Evolutionary conservation across 345 rosid genomes (phyloP), one percentile per base, ranked within the genome.

Genomic region (Dovyalis caffra): DNA sequence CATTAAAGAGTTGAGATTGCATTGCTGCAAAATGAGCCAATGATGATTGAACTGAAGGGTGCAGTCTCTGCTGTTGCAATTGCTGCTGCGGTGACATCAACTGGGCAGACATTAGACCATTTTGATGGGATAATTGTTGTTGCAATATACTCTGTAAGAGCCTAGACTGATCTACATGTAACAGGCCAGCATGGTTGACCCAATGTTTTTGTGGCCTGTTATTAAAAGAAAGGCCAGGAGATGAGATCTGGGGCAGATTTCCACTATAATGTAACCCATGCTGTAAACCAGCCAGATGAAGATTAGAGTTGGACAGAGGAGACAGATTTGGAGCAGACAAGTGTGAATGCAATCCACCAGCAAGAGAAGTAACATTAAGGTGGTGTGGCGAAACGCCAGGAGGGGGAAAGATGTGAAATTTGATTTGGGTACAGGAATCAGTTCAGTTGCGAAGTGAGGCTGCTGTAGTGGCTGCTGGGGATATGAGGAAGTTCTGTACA

Each of bases 401-500:
- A 20, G 92, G 95, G 93, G 97, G 77, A 91, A 96, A 45, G 97
- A 96, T 0, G 92, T 93, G 82, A 82, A 93, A 38, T 81, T 73
- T 1, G 99, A 91, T 76, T 91, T 89, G 0, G 92, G 91, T 47
- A 86, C 77, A 70, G 80, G 78, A 73, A 86, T 81, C 5, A 97
- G 92, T 82, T 91, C 99, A 37, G 87, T 90, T 37, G 82, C 74
- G 81, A 85, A 89, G 72, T 88, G 94, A 26, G 86, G 96, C 16
- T 80, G 90, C 75, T 83, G 94, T 2, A 77, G 85, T 79, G 80
- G 97, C 82, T 91, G 84, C 69, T 85, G 84, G 29, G 99, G 98
- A 78, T 95, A 92, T 0, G 99, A 90, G n/a, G 97, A 91, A 26
- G 99, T 85, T 81, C 99, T 89, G 83, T 86, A 81, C 80, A 95